phyloP scores from a whole-genome alignment of 1,139 yeast genomes.

The Blastobotrys malaysiensis region DNA sequence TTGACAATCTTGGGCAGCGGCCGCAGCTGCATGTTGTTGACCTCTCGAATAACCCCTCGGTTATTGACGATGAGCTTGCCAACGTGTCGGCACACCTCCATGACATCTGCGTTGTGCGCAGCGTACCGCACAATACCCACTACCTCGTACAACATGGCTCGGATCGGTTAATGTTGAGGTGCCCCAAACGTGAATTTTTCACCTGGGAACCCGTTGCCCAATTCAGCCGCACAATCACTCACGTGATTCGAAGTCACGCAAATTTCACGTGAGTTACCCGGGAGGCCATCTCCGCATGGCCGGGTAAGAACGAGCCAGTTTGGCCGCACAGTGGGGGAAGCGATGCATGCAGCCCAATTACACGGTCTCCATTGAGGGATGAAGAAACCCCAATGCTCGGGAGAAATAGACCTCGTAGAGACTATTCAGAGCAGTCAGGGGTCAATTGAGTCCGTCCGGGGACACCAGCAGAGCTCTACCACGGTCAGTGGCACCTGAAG shows the following conservation, averaged over 20 bases:
- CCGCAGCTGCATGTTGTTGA: slow-evolving; percentile 72
- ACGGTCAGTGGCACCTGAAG: no score
- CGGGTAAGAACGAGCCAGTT: no score
- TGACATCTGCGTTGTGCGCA: slow-evolving; percentile 32
- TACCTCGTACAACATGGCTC: slow-evolving; percentile 76
- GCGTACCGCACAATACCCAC: slow-evolving; percentile 72
- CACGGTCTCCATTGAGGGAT: no score
- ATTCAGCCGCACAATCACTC: background rate
- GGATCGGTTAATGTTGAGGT: background rate
- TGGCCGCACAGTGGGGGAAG: background rate
- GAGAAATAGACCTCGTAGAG: no score
- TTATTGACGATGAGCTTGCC: slow-evolving; percentile 80
- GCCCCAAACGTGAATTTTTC: slow-evolving; percentile 1
- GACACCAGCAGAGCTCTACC: no score
- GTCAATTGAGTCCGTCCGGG: background rate
- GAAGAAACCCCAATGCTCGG: no score
- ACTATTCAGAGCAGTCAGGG: background rate
- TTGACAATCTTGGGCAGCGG: slow-evolving; percentile 76
- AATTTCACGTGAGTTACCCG: background rate
- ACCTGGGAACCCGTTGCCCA: background rate
- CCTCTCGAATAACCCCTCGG: slow-evolving; percentile 85
- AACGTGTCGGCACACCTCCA: slow-evolving; percentile 65
- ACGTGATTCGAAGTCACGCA: background rate
- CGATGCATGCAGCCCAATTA: background rate
- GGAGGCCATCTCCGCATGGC: background rate